Base-by-base conservation (phyloP, 2,329 filamentous ascomycete species). In the Diaporthe humulicola region DNA sequence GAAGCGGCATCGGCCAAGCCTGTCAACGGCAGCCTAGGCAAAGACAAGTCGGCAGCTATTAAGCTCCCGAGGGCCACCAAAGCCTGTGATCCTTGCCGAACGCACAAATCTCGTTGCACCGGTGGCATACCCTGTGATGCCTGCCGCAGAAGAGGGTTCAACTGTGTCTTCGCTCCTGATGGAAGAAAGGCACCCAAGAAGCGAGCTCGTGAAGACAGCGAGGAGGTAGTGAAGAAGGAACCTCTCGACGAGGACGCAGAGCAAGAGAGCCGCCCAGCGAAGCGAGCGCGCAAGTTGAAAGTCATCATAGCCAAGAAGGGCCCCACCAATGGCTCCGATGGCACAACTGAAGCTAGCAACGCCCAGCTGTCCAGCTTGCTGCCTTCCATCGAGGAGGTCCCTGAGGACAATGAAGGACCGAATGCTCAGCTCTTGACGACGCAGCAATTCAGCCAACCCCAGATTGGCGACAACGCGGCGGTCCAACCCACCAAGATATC, bases 51-150 rank as follows among this genome's bases (percentile, higher is more conserved):
- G n/a, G 64, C 48, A 40, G 8, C n/a, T 40, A n/a, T 28, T 2
- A 70, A 70, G 38, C 67, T 22, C 19, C 67, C 42, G n/a, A 72
- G 70, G 70, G 70, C 70, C 25, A 1, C 17, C 45, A 64, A 72
- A 58, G 70, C 70, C 30, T 76, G 74, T 42, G 60, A 60, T n/a
- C 70, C 58, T 33, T 76, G 74, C 50, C 67, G 72, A n/a, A 5
- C 54, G 9, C 73, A 76, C 58, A 76, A 74, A 19, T 72, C 74
- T n/a, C 70, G 57, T n/a, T 76, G 74, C 45, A 73, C 66, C 10
- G 61, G 67, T 25, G 67, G 36, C 12, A 71, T 33, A 1, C 74
- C 74, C 7, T 76, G 74, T 30, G 52, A 56, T 15, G 56, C 60
- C 15, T 76, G 74, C 22, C 19, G n/a, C 15, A 67, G 64, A 58